Evolutionary conservation across 2,329 filamentous ascomycete species (phyloP), one percentile per base, ranked within the genome.

Genomic region (Penicillium hesseltinei): DNA sequence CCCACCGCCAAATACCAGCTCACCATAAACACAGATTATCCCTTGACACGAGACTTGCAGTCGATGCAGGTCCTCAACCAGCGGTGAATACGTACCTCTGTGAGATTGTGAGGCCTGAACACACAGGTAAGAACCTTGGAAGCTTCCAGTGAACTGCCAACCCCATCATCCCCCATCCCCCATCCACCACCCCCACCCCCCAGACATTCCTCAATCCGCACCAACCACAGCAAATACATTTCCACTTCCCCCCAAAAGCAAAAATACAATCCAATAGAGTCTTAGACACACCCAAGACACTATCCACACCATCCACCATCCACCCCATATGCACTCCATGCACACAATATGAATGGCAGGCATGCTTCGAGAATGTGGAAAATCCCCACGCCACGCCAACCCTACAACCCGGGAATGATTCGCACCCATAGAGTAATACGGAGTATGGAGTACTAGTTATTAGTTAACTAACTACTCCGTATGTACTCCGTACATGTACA

Each of bases 321-420:
- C 49, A 42, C 38, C 27, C 39, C 7, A 35, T 43, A 23, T 43
- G 48, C 38, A 42, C 27, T 23, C 17, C 11, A 43, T 52, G 50
- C 21, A 46, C 21, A 46, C 40, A 52, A 46, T 45, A 4, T 45
- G 39, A 52, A 52, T 43, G 52, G 44, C 35, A 43, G 60, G 56
- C 46, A 61, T 59, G 59, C 47, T 62, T 63, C 56, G 61, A 65
- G 60, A 66, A 65, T 61, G 62, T 58, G 56, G 61, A 17, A 15
- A 17, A 23, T 35, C 39, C 54, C 48, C 56, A 51, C 58, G 45
- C 48, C 51, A 39, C 33, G 8, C 27, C 6, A 38, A 23, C 10
- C 17, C 23, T 43, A 38, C 35, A 42, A 54, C 23, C 36, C 21
- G 43, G 54, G 50, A 44, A 59, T 52, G 45, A 51, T 43, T 38